A percentile compares a stretch with the other conserved stretches of the same genome.
Conservation (phyloP, 78 protist species). For the Planoprotostelium fungivorum region DNA sequence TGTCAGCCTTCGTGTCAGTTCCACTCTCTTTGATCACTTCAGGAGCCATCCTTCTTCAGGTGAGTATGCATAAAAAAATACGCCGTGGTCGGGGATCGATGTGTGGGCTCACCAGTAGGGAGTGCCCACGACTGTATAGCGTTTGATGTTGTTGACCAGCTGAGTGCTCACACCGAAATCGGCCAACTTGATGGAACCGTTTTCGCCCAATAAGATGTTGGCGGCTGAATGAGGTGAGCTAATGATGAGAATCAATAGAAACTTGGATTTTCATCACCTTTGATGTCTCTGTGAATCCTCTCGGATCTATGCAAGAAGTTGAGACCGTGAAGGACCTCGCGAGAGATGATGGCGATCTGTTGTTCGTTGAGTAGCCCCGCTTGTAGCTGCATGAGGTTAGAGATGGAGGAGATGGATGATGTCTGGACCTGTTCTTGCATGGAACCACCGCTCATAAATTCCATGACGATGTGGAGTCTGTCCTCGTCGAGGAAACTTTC, state of each 20-base stretch:
- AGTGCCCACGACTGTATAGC: slow-evolving; percentile 91
- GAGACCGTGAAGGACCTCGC: slow-evolving; percentile 73
- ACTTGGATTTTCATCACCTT: slow-evolving; percentile 59
- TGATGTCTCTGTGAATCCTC: slow-evolving; percentile 96
- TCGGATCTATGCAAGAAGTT: slow-evolving; percentile 41
- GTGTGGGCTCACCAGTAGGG: slow-evolving; percentile 66
- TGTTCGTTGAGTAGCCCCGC: slow-evolving; percentile 56
- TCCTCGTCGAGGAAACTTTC: not conserved
- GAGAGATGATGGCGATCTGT: slow-evolving; percentile 76
- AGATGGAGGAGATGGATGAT: not conserved
- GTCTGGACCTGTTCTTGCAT: slow-evolving; percentile 69
- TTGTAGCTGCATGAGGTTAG: not conserved
- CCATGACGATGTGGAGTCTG: slow-evolving; percentile 85
- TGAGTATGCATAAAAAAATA: not conserved
- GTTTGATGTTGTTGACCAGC: slow-evolving; percentile 63
- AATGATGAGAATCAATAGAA: not conserved
- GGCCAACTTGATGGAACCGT: slow-evolving; percentile 89
- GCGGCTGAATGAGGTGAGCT: not conserved
- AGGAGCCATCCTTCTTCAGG: slow-evolving; percentile 46
- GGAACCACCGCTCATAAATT: slow-evolving; percentile 92
- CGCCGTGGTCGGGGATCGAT: not conserved
- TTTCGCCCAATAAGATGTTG: slow-evolving; percentile 80
- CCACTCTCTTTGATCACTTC: slow-evolving; percentile 65
- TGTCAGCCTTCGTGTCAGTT: slow-evolving; percentile 72
- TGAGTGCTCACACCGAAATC: slow-evolving; percentile 70